A percentile compares a stretch with the other conserved stretches of the same genome.
phyloP scores from a whole-genome alignment of 768 basidiomycete species.

The Lentinula sp. region DNA sequence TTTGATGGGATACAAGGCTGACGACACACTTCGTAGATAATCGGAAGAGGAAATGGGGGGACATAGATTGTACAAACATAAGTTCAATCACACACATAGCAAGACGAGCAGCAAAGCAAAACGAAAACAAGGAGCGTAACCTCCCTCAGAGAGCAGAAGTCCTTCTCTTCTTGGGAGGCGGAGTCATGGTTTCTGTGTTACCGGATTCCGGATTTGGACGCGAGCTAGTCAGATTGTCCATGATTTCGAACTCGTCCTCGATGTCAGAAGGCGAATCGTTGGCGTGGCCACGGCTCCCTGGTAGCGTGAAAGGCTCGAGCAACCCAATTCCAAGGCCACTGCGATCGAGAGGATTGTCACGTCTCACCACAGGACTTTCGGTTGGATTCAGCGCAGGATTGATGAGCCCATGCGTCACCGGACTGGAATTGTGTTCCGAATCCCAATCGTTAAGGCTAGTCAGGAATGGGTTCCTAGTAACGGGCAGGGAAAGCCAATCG shows the following conservation, averaged over 20 bases:
- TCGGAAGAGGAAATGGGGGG: slow-evolving; percentile 7
- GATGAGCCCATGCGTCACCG: slow-evolving; percentile 15
- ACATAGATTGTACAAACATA: slow-evolving; percentile 9
- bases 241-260: slow-evolving; percentile 19
- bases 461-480: slow-evolving; percentile 11
- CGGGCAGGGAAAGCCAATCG: slow-evolving; percentile 26
- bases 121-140: slow-evolving; percentile 10
- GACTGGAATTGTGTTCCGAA: slow-evolving; percentile 10
- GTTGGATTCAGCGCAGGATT: slow-evolving; percentile 19
- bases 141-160: slow-evolving; percentile 10
- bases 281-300: slow-evolving; percentile 15
- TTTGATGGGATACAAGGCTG: slow-evolving; percentile 1
- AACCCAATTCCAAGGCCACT: slow-evolving; percentile 47
- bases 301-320: slow-evolving; percentile 48
- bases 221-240: neutral
- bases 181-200: slow-evolving; percentile 7
- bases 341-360: slow-evolving; percentile 24
- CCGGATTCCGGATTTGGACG: neutral
- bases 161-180: slow-evolving; percentile 10
- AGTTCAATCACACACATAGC: slow-evolving; percentile 28
- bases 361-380: slow-evolving; percentile 55
- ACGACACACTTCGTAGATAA: slow-evolving; percentile 12
- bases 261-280: slow-evolving; percentile 14
- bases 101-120: slow-evolving; percentile 15
- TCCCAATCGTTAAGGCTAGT: slow-evolving; percentile 4